Evolutionary conservation across 495 filamentous ascomycete genomes (phyloP).

Genomic region (Hypoxylon cercidicola): DNA sequence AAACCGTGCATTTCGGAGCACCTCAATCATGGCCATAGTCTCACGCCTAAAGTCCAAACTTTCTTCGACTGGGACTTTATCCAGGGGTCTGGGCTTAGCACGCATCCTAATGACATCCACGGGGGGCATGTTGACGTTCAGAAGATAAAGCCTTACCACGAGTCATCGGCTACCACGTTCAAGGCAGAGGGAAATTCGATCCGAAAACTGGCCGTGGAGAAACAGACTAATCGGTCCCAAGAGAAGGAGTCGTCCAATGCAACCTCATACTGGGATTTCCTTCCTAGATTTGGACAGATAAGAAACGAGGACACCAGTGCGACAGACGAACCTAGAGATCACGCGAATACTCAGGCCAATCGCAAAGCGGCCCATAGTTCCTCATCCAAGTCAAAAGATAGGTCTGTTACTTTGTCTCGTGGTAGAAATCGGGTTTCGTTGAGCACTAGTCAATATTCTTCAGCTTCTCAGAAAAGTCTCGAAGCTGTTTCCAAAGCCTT

Average conservation of each 20-base stretch:
- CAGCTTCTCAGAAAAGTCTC: conserved; percentile 28
- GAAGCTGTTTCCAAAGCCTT: conserved; percentile 7
- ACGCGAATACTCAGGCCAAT: not conserved
- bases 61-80: conserved; percentile 12
- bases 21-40: conserved; percentile 25
- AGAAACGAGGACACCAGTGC: conserved; percentile 9
- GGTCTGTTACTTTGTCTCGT: conserved; percentile 14
- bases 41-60: conserved; percentile 20
- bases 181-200: conserved; percentile 18
- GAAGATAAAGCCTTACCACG: conserved; percentile 34
- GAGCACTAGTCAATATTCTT: conserved; percentile 30
- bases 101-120: conserved; percentile 22
- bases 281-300: conserved; percentile 26
- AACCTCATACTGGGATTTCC: conserved; percentile 38
- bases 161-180: conserved; percentile 6
- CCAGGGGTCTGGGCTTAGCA: conserved; percentile 4
- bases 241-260: conserved; percentile 22
- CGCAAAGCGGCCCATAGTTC: not conserved
- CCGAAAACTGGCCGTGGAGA: conserved; percentile 1
- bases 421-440: conserved; percentile 22
- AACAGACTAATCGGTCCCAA: not conserved
- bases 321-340: not conserved
- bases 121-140: conserved; percentile 28
- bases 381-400: conserved; percentile 3
- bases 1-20: conserved; percentile 20